Conservation (phyloP, 2,329 filamentous ascomycete species). For the Beauveria sp. region DNA sequence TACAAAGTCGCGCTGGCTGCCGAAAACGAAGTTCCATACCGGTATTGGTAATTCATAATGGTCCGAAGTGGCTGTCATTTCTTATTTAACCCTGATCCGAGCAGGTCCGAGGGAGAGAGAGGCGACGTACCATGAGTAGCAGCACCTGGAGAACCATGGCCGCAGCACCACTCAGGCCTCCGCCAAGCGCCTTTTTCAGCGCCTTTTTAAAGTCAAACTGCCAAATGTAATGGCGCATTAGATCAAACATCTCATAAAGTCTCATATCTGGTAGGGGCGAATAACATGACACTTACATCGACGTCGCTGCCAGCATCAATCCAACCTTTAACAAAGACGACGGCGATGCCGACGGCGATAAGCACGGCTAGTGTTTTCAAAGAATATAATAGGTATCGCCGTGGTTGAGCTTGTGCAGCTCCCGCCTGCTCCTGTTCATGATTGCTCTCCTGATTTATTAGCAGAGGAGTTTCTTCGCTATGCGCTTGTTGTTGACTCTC, state of each 20-base stretch:
- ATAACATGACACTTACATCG: conserved; percentile 23
- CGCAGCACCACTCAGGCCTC: conserved; percentile 39
- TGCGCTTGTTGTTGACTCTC: neutral
- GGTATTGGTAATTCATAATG: conserved; percentile 46
- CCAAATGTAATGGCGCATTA: neutral
- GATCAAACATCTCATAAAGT: neutral
- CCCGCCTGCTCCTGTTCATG: neutral
- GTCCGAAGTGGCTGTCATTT: conserved; percentile 35
- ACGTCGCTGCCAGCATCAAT: conserved; percentile 34
- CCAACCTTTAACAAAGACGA: conserved; percentile 38
- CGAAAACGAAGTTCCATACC: conserved; percentile 35
- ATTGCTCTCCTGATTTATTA: neutral
- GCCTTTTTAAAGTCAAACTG: conserved; percentile 39
- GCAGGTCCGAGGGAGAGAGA: fast-evolving
- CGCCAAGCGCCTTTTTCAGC: conserved; percentile 36
- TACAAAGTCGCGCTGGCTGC: conserved; percentile 33
- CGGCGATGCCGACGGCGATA: neutral
- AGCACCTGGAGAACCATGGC: conserved; percentile 42
- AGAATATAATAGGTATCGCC: neutral
- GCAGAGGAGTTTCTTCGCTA: neutral
- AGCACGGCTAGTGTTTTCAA: neutral
- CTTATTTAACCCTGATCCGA: neutral
- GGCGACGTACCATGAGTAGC: conserved; percentile 35
- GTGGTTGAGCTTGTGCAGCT: neutral
- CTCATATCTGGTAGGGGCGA: neutral